These are phyloP conservation scores for Dalbergia oliveri DNA, from an alignment of 306 rosid species.

Conservation along the genomic window DNA sequence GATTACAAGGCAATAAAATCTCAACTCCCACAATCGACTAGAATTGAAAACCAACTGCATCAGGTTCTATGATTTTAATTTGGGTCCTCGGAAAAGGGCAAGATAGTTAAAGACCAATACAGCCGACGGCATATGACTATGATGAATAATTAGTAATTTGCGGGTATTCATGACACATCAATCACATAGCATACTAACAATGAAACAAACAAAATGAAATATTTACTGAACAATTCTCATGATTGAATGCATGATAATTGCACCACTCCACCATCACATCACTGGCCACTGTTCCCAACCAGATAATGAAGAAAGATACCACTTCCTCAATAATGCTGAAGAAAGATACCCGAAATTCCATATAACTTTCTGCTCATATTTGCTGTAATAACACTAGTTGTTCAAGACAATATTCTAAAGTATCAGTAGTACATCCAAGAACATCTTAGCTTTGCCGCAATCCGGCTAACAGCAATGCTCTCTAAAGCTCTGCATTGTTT, in stretches of 20 bases:
- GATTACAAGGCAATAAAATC: background rate
- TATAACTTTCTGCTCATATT: slow-evolving; percentile 15
- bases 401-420: slow-evolving; percentile 3
- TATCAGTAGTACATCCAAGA: background rate
- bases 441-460: background rate
- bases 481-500: slow-evolving; percentile 6
- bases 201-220: too few species aligned
- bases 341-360: slow-evolving; percentile 9
- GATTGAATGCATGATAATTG: too few species aligned
- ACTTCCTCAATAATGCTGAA: slow-evolving; percentile 8
- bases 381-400: background rate
- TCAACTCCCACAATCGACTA: background rate
- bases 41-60: background rate
- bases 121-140: background rate
- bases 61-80: background rate
- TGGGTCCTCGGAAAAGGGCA: background rate
- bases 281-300: background rate
- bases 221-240: too few species aligned
- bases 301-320: background rate
- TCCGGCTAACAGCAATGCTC: background rate
- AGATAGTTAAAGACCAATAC: background rate
- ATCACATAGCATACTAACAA: too few species aligned
- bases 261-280: too few species aligned
- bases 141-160: background rate
- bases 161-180: background rate